phyloP scores from a whole-genome alignment of 257 asterid species.

The Solanum chiquidenum region DNA sequence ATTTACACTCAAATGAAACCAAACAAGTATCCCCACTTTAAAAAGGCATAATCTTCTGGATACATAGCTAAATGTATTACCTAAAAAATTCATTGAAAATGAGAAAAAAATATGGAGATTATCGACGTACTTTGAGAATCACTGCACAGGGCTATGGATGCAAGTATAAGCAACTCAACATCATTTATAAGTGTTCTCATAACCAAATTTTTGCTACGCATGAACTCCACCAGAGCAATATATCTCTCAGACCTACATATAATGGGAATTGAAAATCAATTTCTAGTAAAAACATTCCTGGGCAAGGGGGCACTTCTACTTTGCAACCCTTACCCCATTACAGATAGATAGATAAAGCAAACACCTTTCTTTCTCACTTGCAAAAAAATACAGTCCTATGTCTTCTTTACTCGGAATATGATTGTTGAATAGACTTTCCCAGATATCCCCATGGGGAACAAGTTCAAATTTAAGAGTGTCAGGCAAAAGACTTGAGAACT shows the following conservation, averaged over 20 bases:
- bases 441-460: background rate
- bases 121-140: background rate
- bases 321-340: background rate
- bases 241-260: constrained; percentile 30
- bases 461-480: background rate
- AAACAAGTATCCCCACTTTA: too few species aligned
- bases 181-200: constrained; percentile 40
- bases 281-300: background rate
- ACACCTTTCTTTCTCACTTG: too few species aligned
- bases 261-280: background rate
- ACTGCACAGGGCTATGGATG: background rate
- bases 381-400: too few species aligned
- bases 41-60: background rate
- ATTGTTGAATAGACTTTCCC: background rate
- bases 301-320: background rate
- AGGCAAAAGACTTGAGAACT: background rate
- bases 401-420: too few species aligned
- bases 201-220: constrained; percentile 19
- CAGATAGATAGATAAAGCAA: too few species aligned
- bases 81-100: background rate
- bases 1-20: too few species aligned
- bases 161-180: constrained; percentile 30
- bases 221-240: constrained; percentile 25
- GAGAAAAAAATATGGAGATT: background rate
- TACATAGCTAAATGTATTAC: too few species aligned